Percentiles rank a stretch among this genome's conserved stretches.
Conservation (phyloP, 306 rosid genomes). For the Vachellia collinsii region DNA sequence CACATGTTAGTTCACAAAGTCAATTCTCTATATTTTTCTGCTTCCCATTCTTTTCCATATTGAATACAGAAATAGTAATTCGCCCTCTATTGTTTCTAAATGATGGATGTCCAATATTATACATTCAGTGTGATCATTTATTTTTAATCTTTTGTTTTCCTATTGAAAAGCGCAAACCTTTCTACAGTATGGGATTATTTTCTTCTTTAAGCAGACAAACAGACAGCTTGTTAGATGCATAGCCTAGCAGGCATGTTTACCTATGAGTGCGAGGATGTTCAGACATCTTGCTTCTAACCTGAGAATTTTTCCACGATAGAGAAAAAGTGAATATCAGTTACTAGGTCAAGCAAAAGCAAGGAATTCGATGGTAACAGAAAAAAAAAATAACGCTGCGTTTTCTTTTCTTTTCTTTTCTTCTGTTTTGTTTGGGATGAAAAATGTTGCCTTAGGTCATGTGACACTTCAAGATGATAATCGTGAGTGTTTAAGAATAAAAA, state of each 20-base stretch:
- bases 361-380: conserved; percentile 13
- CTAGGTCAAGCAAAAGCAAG: not conserved
- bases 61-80: not conserved
- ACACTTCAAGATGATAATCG: conserved; percentile 19
- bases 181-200: not conserved
- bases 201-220: conserved; percentile 8
- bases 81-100: conserved; percentile 16
- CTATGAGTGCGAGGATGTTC: conserved; percentile 69
- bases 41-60: conserved; percentile 7
- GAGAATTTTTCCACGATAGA: conserved; percentile 42
- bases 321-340: conserved; percentile 23
- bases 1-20: conserved; percentile 8
- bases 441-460: not conserved
- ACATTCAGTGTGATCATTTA: not conserved
- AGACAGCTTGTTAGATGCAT: conserved; percentile 3
- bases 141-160: conserved; percentile 7
- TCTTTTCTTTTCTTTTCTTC: not conserved
- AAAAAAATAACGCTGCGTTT: not conserved
- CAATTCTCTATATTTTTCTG: not conserved
- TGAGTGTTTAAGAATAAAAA: conserved; percentile 7
- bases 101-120: not conserved
- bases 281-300: conserved; percentile 84
- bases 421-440: not conserved
- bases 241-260: conserved; percentile 40
- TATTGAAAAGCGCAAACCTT: not conserved